Conservation (phyloP, 2,329 filamentous ascomycete genomes). For the Keithomyces neogunnii region DNA sequence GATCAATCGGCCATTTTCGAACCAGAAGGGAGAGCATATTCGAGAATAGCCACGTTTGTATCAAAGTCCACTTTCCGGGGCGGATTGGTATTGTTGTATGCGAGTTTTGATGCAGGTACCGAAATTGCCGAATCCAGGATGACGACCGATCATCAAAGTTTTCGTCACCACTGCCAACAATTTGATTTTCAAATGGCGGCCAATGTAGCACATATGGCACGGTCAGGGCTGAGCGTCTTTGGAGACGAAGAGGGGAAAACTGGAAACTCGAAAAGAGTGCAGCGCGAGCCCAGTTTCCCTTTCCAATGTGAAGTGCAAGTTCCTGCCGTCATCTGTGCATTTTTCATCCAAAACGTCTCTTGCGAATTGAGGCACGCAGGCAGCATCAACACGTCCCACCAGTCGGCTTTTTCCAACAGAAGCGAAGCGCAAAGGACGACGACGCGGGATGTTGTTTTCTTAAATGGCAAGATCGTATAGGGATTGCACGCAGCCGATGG, state of each 20-base stretch:
- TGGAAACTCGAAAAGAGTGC: not conserved
- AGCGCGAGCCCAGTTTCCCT: not conserved
- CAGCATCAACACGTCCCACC: too few relatives aligned
- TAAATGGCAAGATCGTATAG: not conserved
- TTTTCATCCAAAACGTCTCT: not conserved
- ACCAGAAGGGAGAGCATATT: too few relatives aligned
- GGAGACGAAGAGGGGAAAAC: not conserved
- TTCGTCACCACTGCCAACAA: not conserved
- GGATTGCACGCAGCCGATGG: not conserved
- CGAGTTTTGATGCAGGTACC: too few relatives aligned
- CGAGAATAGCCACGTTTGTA: too few relatives aligned
- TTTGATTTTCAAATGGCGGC: not conserved
- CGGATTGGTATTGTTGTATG: too few relatives aligned
- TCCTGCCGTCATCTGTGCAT: not conserved
- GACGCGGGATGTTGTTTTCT: too few relatives aligned
- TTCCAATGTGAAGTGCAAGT: not conserved
- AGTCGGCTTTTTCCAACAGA: not conserved
- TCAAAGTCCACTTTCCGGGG: too few relatives aligned
- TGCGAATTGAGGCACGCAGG: too few relatives aligned
- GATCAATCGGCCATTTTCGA: too few relatives aligned
- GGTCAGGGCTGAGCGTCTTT: not conserved
- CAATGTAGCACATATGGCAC: not conserved
- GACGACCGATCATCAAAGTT: not conserved
- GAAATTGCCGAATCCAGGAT: too few relatives aligned
- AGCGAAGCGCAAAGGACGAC: not conserved